Conservation (phyloP, 371 early-diverging fungal genomes). For the Syncephalis plumigaleata region DNA sequence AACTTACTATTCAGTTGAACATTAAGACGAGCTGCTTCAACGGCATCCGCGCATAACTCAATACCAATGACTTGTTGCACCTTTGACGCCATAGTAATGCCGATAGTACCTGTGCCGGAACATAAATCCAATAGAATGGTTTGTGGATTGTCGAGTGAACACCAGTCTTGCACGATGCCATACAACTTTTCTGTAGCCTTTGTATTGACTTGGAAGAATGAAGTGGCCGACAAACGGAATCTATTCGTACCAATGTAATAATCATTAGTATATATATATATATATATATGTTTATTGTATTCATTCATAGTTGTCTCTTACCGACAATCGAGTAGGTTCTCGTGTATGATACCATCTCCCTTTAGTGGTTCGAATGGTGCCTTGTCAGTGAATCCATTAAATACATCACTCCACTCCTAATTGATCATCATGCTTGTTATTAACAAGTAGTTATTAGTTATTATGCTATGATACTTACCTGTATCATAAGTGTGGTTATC, state of each 20-base stretch:
- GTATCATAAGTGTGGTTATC: not conserved
- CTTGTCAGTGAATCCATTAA: conserved; percentile 35
- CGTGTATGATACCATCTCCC: conserved; percentile 41
- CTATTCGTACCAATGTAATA: too few species aligned
- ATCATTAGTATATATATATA: not conserved
- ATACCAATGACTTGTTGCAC: conserved; percentile 59
- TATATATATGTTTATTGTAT: not conserved
- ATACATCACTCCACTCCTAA: conserved; percentile 30
- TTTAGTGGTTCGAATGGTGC: conserved; percentile 21
- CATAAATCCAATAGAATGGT: conserved; percentile 55
- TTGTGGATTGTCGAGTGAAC: conserved; percentile 14
- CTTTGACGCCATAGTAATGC: conserved; percentile 49
- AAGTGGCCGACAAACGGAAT: conserved; percentile 54
- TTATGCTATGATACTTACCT: conserved; percentile 1
- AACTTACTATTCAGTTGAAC: conserved; percentile 40
- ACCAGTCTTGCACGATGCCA: conserved; percentile 23
- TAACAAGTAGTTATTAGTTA: not conserved
- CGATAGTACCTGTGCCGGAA: conserved; percentile 82
- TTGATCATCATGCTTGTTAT: conserved; percentile 30
- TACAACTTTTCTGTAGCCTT: conserved; percentile 50
- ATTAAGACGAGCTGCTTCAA: conserved; percentile 58
- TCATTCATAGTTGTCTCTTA: conserved; percentile 7
- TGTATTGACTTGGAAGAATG: conserved; percentile 76
- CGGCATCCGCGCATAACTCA: conserved; percentile 50
- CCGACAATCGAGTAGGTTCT: conserved; percentile 36